Conservation (phyloP, 768 basidiomycete species). For the Guyanaporus albipodus region DNA sequence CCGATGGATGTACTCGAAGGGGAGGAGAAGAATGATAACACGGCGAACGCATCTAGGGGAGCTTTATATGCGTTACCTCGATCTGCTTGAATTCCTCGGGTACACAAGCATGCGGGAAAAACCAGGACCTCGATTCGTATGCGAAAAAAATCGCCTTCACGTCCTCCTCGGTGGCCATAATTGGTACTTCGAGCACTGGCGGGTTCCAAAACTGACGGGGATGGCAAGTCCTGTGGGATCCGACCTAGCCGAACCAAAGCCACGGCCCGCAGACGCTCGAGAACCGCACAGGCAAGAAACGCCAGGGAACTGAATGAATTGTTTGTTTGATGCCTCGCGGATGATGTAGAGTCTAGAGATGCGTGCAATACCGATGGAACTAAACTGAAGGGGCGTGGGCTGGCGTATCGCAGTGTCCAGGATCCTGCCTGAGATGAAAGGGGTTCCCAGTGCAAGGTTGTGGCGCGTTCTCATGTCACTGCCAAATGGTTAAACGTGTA, state of each 20-base stretch:
- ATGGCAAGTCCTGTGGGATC: slow-evolving; percentile 20
- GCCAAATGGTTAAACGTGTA: slow-evolving; percentile 5
- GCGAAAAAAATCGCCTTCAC: slow-evolving; percentile 14
- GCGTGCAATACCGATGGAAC: slow-evolving; percentile 5
- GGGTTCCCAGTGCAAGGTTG: slow-evolving; percentile 12
- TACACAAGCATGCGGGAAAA: slow-evolving; percentile 18
- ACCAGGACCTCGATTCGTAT: slow-evolving; percentile 5
- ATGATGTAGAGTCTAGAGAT: slow-evolving; percentile 8
- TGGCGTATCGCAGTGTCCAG: slow-evolving; percentile 1
- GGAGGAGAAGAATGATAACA: slow-evolving; percentile 13
- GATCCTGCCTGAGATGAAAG: slow-evolving; percentile 15
- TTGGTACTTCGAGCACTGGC: slow-evolving; percentile 17
- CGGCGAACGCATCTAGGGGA: slow-evolving; percentile 3
- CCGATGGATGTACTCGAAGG: slow-evolving; percentile 2
- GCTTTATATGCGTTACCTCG: slow-evolving; percentile 21
- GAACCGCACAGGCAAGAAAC: slow-evolving; percentile 12
- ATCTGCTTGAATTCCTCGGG: slow-evolving; percentile 9
- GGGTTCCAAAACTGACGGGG: slow-evolving; percentile 17
- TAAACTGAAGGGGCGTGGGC: slow-evolving; percentile 13
- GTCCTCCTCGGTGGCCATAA: slow-evolving; percentile 23
- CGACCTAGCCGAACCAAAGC: slow-evolving; percentile 19
- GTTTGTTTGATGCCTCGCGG: slow-evolving; percentile 16
- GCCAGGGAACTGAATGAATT: slow-evolving; percentile 10
- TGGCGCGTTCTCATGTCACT: slow-evolving; percentile 25
- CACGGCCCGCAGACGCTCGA: slow-evolving; percentile 22